Conservation (phyloP, 106 monocot genomes). For the Platanthera zijinensis region DNA sequence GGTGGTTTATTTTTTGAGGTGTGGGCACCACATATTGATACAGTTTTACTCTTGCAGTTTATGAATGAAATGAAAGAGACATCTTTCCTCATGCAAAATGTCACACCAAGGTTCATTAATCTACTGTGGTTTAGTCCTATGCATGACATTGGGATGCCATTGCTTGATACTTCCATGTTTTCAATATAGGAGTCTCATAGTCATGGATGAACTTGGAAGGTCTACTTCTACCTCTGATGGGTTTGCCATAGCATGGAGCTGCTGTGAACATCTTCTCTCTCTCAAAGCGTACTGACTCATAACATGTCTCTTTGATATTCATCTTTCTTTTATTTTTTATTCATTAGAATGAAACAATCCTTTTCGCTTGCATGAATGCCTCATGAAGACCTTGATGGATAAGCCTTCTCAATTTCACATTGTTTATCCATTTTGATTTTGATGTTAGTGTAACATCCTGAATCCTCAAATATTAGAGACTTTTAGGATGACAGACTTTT, state of each 20-base stretch:
- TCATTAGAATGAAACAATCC: not conserved
- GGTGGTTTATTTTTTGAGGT: not conserved
- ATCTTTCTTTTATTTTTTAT: not conserved
- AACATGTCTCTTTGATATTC: not conserved
- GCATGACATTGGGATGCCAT: not conserved
- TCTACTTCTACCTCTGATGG: slow-evolving; percentile 98
- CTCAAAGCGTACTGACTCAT: slow-evolving; percentile 56
- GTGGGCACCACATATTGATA: not conserved
- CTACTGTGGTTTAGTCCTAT: not conserved
- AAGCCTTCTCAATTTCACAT: not conserved
- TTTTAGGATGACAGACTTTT: too few species aligned
- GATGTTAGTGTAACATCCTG: too few species aligned
- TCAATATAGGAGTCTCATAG: slow-evolving; percentile 70
- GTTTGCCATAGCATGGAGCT: slow-evolving; percentile 99
- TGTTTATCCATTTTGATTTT: not conserved
- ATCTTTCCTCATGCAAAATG: slow-evolving; percentile 95
- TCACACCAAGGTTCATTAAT: slow-evolving; percentile 60
- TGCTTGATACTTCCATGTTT: slow-evolving; percentile 23
- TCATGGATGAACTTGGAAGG: slow-evolving; percentile 98
- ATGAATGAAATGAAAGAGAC: slow-evolving; percentile 99
- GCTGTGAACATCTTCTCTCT: slow-evolving; percentile 88
- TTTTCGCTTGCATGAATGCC: not conserved
- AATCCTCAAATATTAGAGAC: too few species aligned
- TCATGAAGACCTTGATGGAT: not conserved
- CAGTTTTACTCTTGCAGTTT: slow-evolving; percentile 49